Conservation (phyloP, 2,329 filamentous ascomycete genomes). For the Pseudonectria buxi region DNA sequence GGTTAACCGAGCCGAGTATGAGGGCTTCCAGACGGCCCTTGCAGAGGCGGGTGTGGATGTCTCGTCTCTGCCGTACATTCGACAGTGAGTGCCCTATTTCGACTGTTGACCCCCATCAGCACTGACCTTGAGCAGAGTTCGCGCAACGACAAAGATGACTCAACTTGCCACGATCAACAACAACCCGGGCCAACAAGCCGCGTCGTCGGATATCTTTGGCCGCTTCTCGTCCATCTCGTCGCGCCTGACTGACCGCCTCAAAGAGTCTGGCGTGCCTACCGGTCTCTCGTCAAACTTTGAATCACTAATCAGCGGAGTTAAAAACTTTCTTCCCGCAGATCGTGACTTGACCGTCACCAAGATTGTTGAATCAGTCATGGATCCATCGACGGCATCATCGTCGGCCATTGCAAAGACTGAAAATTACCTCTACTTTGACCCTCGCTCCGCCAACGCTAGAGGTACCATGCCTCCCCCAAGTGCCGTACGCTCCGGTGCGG, state of each 20-base stretch:
- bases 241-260: constrained; percentile 86
- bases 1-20: constrained; percentile 72
- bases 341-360: constrained; percentile 95
- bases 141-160: constrained; percentile 94
- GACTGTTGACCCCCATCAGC: neutral
- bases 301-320: constrained; percentile 88
- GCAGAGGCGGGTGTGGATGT: constrained; percentile 68
- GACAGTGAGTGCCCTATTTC: constrained; percentile 53
- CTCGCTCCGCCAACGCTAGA: constrained; percentile 83
- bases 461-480: constrained; percentile 84
- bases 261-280: constrained; percentile 74
- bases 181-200: constrained; percentile 54
- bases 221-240: constrained; percentile 90
- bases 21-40: constrained; percentile 78
- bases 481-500: constrained; percentile 40
- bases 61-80: constrained; percentile 75
- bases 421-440: constrained; percentile 95
- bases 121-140: constrained; percentile 52
- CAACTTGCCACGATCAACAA: constrained; percentile 90
- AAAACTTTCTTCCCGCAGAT: constrained; percentile 95
- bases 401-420: constrained; percentile 95
- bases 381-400: constrained; percentile 80
- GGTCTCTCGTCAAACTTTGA: constrained; percentile 75
- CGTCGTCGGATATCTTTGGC: constrained; percentile 75
- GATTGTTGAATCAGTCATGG: constrained; percentile 97